Conservation (phyloP, 495 filamentous ascomycete genomes). For the Talaromyces proteolyticus region DNA sequence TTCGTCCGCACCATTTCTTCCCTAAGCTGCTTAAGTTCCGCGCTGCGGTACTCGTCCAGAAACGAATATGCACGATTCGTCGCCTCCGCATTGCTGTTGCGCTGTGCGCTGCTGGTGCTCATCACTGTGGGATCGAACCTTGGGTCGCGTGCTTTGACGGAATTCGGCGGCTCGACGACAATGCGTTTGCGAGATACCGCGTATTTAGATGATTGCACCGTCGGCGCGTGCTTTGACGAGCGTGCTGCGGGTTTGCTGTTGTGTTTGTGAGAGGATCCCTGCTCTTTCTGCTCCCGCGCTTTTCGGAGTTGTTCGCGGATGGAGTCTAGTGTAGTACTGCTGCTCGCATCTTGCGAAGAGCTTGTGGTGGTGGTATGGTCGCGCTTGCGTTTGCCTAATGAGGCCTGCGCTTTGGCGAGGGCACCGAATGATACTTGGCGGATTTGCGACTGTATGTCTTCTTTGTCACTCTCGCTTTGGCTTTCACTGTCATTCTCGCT, state of each 20-base stretch:
- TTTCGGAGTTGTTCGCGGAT: constrained; percentile 33
- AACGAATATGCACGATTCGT: constrained; percentile 72
- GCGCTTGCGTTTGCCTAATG: constrained; percentile 42
- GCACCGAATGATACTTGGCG: constrained; percentile 76
- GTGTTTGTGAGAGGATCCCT: constrained; percentile 14
- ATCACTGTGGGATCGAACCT: constrained; percentile 66
- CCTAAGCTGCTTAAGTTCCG: constrained; percentile 71
- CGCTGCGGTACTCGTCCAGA: constrained; percentile 73
- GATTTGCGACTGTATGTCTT: constrained; percentile 34
- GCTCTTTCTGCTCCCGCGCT: constrained; percentile 38
- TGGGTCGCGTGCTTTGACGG: constrained; percentile 63
- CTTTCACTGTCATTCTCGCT: constrained; percentile 17
- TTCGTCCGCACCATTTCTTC: constrained; percentile 58
- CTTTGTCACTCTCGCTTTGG: constrained; percentile 24
- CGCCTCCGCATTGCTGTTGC: constrained; percentile 38
- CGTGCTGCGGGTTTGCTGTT: constrained; percentile 38
- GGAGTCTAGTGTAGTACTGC: constrained; percentile 27
- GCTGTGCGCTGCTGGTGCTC: constrained; percentile 11
- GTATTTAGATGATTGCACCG: constrained; percentile 71
- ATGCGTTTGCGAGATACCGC: constrained; percentile 74
- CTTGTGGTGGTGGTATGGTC: constrained; percentile 5
- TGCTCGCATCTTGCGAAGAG: too few species aligned
- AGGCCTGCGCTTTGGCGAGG: constrained; percentile 75
- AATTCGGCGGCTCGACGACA: constrained; percentile 48
- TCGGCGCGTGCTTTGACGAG: constrained; percentile 80